Conservation (phyloP, 2,329 filamentous ascomycete genomes). For the Periconia digitata region DNA sequence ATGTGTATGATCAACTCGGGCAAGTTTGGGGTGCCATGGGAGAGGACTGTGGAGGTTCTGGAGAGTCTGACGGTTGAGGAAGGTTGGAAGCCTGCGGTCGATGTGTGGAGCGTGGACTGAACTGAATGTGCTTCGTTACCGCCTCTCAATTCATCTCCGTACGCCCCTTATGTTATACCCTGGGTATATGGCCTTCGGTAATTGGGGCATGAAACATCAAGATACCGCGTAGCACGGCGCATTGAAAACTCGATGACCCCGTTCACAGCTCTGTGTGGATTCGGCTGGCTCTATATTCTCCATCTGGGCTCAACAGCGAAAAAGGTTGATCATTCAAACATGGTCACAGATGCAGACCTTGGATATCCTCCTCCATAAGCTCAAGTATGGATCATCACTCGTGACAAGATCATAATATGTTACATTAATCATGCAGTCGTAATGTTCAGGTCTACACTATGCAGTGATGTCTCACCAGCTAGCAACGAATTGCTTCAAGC, state of each 20-base stretch:
- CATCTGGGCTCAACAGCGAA: too few species aligned
- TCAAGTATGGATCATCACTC: not conserved
- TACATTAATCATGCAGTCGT: not conserved
- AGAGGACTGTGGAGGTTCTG: slow-evolving; percentile 49
- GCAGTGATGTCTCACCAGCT: not conserved
- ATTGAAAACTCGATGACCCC: too few species aligned
- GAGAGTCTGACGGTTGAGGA: slow-evolving; percentile 24
- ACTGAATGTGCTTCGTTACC: not conserved
- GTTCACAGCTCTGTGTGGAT: too few species aligned
- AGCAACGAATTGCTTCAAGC: not conserved
- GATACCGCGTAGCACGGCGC: too few species aligned
- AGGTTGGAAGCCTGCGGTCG: slow-evolving; percentile 19
- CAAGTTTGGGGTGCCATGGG: slow-evolving; percentile 59
- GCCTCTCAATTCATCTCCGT: not conserved
- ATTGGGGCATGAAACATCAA: too few species aligned
- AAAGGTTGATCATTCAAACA: not conserved
- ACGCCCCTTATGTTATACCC: too few species aligned
- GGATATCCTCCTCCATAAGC: not conserved
- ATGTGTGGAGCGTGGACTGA: slow-evolving; percentile 27
- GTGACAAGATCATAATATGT: not conserved
- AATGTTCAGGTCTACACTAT: not conserved
- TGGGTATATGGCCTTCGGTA: too few species aligned
- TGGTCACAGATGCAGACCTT: not conserved
- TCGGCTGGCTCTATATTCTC: too few species aligned
- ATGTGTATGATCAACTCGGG: slow-evolving; percentile 62